Percentiles rank a stretch among this genome's conserved stretches.
These are phyloP conservation scores for Blepharisma undulans DNA, from an alignment of 169 alveolate genomes.

Conservation along the genomic window DNA sequence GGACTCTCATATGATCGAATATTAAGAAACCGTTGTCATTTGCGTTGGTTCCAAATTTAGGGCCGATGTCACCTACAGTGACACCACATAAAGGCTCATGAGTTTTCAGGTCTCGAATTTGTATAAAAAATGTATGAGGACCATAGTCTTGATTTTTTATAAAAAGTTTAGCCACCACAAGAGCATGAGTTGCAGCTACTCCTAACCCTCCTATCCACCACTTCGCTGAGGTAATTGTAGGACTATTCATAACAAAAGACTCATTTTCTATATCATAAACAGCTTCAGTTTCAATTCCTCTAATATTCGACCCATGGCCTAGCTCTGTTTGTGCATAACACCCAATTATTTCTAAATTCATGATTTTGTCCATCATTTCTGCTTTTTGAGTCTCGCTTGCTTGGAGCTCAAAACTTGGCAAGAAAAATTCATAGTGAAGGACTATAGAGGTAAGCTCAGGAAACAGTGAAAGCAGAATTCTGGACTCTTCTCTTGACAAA, in stretches of 20 bases:
- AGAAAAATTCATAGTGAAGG: conserved; percentile 26
- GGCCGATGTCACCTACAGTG: conserved; percentile 54
- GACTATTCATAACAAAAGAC: conserved; percentile 73
- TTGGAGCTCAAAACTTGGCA: conserved; percentile 13
- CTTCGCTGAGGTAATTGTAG: conserved; percentile 70
- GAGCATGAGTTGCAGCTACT: conserved; percentile 67
- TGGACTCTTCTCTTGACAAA: not conserved
- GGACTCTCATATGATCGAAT: conserved; percentile 48
- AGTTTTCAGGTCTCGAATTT: conserved; percentile 8
- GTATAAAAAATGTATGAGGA: conserved; percentile 26
- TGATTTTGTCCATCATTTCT: not conserved
- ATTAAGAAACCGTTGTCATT: conserved; percentile 53
- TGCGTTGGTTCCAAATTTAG: conserved; percentile 52
- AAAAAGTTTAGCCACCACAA: conserved; percentile 78
- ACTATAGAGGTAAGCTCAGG: conserved; percentile 5
- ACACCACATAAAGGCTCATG: conserved; percentile 51
- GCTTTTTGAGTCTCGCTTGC: conserved; percentile 8
- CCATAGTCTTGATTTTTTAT: conserved; percentile 35
- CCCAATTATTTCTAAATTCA: conserved; percentile 47
- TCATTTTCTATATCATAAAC: conserved; percentile 64
- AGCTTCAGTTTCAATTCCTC: conserved; percentile 79
- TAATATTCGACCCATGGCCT: conserved; percentile 84
- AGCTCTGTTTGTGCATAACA: conserved; percentile 83
- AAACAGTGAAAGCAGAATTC: not conserved
- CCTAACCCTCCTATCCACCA: conserved; percentile 86